phyloP scores from a whole-genome alignment of 768 basidiomycete genomes.

The Gelatoporia subvermispora region DNA sequence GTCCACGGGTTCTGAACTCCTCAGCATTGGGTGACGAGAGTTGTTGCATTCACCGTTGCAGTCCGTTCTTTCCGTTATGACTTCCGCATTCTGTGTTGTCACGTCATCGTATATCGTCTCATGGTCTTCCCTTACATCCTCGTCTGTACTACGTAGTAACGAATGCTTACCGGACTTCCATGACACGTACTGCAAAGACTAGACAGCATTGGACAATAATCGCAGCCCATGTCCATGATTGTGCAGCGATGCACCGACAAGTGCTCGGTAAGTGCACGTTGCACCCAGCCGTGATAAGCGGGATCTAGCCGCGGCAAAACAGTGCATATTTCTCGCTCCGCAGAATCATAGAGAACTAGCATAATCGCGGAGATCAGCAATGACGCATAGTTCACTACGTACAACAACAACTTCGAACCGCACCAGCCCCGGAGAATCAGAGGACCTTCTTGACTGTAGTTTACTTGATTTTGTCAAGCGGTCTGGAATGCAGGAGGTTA shows the following conservation, averaged over 20 bases:
- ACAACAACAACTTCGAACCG: too few species aligned
- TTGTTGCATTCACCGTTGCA: slow-evolving; percentile 13
- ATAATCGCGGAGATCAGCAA: too few species aligned
- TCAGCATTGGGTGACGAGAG: slow-evolving; percentile 9
- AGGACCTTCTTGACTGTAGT: background rate
- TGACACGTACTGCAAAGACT: background rate
- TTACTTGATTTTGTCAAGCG: slow-evolving; percentile 93
- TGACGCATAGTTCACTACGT: too few species aligned
- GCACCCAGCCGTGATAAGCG: background rate
- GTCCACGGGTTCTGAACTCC: slow-evolving; percentile 74
- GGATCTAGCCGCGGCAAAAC: too few species aligned
- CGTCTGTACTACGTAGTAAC: slow-evolving; percentile 23
- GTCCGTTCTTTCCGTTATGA: slow-evolving; percentile 4
- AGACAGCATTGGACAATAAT: too few species aligned
- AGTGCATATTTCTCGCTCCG: too few species aligned
- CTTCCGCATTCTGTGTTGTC: slow-evolving; percentile 10
- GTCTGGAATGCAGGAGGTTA: slow-evolving; percentile 42
- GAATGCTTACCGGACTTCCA: slow-evolving; percentile 23
- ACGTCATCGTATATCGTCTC: slow-evolving; percentile 12
- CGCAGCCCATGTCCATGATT: too few species aligned
- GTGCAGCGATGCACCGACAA: too few species aligned
- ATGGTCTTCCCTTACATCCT: slow-evolving; percentile 24
- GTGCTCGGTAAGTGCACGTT: background rate
- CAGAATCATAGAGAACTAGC: background rate
- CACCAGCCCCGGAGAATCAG: background rate